Conservation (phyloP, 2,329 filamentous ascomycete genomes). For the Fusarium multiceps region DNA sequence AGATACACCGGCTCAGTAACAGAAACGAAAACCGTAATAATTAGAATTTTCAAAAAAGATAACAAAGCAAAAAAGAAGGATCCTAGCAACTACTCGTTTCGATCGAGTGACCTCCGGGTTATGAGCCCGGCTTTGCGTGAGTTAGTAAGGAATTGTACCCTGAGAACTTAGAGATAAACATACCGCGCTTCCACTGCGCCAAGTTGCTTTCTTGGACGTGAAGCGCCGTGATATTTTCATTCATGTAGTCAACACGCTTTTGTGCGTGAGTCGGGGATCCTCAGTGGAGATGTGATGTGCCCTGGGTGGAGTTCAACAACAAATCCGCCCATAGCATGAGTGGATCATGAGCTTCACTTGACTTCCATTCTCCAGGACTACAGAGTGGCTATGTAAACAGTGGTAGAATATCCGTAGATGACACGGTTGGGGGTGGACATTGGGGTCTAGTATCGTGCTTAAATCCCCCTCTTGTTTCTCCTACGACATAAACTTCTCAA, state of each 20-base stretch:
- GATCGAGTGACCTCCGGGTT: slow-evolving; percentile 28
- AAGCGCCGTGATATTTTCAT: not conserved
- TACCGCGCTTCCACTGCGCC: slow-evolving; percentile 30
- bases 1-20: not conserved
- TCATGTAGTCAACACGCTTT: not conserved
- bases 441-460: not conserved
- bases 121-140: slow-evolving; percentile 21
- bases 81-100: slow-evolving; percentile 27
- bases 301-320: slow-evolving; percentile 8
- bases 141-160: slow-evolving; percentile 1
- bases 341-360: not conserved
- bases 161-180: not conserved
- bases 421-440: not conserved
- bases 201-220: slow-evolving; percentile 21
- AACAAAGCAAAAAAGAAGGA: not conserved
- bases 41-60: not conserved
- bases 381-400: not conserved
- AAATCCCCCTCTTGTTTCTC: not conserved
- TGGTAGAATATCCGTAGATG: not conserved
- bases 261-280: slow-evolving; percentile 6
- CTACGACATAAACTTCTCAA: not conserved
- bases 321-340: not conserved
- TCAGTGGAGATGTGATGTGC: slow-evolving; percentile 15
- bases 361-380: not conserved
- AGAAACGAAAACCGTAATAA: not conserved